Conservation (phyloP, 495 filamentous ascomycete species). For the Aspergillus hancockii region DNA sequence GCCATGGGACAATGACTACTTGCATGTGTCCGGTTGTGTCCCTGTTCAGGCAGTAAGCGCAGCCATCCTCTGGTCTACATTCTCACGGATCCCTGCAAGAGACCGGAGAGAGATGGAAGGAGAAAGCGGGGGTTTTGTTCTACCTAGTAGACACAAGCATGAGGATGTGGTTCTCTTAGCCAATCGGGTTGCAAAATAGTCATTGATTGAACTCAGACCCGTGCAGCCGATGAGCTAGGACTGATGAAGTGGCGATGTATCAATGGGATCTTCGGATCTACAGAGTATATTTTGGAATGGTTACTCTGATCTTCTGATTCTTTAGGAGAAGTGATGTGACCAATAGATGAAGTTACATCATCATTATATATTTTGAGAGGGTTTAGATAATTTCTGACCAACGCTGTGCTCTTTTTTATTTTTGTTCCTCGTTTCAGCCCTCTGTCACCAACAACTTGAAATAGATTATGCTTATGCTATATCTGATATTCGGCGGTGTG, state of each 20-base stretch:
- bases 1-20: not conserved
- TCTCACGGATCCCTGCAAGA: constrained; percentile 4
- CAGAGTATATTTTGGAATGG: constrained; percentile 2
- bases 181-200: constrained; percentile 5
- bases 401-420: not conserved
- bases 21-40: constrained; percentile 1
- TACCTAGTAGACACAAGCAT: constrained; percentile 1
- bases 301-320: not conserved
- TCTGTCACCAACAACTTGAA: too few relatives aligned
- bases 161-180: not conserved
- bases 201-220: not conserved
- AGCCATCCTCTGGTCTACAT: constrained; percentile 10
- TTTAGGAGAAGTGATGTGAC: not conserved
- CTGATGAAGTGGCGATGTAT: constrained; percentile 11
- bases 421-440: not conserved
- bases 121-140: constrained; percentile 11
- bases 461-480: too few relatives aligned
- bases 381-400: not conserved
- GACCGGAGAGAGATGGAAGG: not conserved
- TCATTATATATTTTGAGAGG: not conserved
- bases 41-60: constrained; percentile 16
- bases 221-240: constrained; percentile 1
- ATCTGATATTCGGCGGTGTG: constrained; percentile 3
- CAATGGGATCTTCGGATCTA: not conserved
- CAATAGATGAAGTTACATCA: not conserved